A percentile compares a stretch with the other conserved stretches of the same genome.
Evolutionary conservation across 768 basidiomycete species (phyloP).

Genomic region (Hysterangium stoloniferum): DNA sequence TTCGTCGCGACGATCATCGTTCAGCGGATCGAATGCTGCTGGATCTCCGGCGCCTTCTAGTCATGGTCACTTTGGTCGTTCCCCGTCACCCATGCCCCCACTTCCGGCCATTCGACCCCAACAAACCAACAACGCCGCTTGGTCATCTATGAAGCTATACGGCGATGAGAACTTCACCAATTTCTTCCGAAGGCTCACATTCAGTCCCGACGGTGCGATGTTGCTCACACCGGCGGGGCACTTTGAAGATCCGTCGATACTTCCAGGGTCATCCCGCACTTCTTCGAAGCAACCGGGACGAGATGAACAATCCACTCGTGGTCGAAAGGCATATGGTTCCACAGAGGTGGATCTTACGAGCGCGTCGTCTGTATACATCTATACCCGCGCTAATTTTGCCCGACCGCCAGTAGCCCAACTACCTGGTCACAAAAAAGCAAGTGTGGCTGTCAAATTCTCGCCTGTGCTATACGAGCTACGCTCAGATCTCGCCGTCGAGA

Average conservation of each 20-base stretch:
- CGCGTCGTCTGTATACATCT: constrained; percentile 78
- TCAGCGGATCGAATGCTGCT: constrained; percentile 77
- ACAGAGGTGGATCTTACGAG: constrained; percentile 32
- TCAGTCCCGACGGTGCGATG: constrained; percentile 91
- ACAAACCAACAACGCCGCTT: constrained; percentile 44
- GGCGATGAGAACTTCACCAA: constrained; percentile 94
- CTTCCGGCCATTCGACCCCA: constrained; percentile 83
- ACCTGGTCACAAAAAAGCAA: constrained; percentile 94
- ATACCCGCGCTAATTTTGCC: constrained; percentile 91
- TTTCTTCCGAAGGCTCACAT: constrained; percentile 90
- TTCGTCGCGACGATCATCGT: constrained; percentile 55
- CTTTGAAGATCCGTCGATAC: constrained; percentile 83
- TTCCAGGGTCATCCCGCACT: constrained; percentile 28
- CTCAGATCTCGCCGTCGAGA: constrained; percentile 37
- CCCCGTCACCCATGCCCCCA: constrained; percentile 86
- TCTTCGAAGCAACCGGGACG: constrained; percentile 27
- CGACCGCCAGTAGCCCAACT: constrained; percentile 89
- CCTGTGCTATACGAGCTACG: constrained; percentile 91
- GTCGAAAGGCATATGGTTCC: constrained; percentile 43
- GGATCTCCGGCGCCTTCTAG: constrained; percentile 50
- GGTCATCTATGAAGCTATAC: constrained; percentile 75
- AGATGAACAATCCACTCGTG: constrained; percentile 37
- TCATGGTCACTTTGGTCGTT: constrained; percentile 61
- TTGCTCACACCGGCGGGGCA: constrained; percentile 94
- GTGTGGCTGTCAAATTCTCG: constrained; percentile 89